Conservation (phyloP, 495 filamentous ascomycete species). For the Talaromyces borbonicus region DNA sequence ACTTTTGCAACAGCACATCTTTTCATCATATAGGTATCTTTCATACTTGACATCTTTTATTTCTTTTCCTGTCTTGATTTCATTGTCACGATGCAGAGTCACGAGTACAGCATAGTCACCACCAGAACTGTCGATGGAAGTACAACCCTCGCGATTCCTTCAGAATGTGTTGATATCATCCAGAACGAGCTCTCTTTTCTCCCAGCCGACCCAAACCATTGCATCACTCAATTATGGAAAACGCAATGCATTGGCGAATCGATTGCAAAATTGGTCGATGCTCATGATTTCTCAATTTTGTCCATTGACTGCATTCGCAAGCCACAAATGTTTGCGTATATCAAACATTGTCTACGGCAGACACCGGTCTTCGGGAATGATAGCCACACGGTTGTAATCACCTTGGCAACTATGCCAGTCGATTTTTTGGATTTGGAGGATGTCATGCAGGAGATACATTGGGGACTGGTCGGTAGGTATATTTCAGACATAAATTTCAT, state of each 20-base stretch:
- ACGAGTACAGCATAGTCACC: background rate
- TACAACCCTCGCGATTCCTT: background rate
- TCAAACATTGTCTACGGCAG: background rate
- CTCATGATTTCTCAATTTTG: background rate
- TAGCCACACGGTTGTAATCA: conserved; percentile 3
- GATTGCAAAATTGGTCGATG: background rate
- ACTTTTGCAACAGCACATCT: too few relatives aligned
- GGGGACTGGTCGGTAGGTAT: background rate
- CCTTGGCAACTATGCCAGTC: background rate
- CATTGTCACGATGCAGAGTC: background rate
- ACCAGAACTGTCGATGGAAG: background rate
- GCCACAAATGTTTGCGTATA: background rate
- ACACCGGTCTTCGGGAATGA: background rate
- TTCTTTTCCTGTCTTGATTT: too few relatives aligned
- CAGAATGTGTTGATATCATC: background rate
- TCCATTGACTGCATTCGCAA: background rate
- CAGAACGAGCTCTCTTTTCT: background rate
- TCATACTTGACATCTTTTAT: too few relatives aligned
- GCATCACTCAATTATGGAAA: background rate
- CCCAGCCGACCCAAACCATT: background rate
- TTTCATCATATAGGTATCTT: too few relatives aligned
- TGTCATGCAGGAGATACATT: background rate
- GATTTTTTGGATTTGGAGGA: background rate
- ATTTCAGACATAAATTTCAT: background rate
- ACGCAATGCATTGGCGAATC: background rate